These are phyloP conservation scores for Debaryomyces tyrocola DNA, from an alignment of 805 yeast genomes.

Conservation along the genomic window DNA sequence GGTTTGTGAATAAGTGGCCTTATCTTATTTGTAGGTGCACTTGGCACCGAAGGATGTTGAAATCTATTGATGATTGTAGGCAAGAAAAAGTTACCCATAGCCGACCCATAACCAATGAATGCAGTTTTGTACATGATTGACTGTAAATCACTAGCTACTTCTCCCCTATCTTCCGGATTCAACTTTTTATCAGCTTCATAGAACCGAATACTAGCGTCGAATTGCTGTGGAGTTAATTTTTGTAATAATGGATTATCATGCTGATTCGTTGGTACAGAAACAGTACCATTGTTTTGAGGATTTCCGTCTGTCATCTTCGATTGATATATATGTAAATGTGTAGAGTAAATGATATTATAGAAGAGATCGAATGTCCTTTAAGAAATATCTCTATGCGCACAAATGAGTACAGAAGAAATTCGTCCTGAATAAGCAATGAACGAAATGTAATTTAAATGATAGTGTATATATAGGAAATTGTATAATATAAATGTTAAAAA, in stretches of 20 bases:
- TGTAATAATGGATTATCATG: slow-evolving; percentile 25
- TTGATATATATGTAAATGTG: background rate
- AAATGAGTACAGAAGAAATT: no score
- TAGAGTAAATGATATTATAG: no score
- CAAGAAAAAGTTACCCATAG: slow-evolving; percentile 24
- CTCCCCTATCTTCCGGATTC: slow-evolving; percentile 28
- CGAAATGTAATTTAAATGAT: no score
- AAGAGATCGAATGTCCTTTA: no score
- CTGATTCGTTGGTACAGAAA: background rate
- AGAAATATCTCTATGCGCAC: no score
- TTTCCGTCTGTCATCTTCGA: background rate
- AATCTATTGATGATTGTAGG: slow-evolving; percentile 29
- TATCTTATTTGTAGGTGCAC: background rate
- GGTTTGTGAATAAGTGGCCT: slow-evolving; percentile 26
- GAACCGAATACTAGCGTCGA: slow-evolving; percentile 37
- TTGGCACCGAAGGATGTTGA: slow-evolving; percentile 1
- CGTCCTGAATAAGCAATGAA: no score
- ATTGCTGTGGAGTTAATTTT: slow-evolving; percentile 31
- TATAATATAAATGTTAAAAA: background rate
- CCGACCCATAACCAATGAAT: slow-evolving; percentile 25
- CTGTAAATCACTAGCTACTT: slow-evolving; percentile 30
- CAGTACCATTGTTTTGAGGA: background rate
- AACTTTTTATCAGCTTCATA: slow-evolving; percentile 42
- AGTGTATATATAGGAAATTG: no score
- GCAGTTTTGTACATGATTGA: slow-evolving; percentile 22